Base-by-base conservation (phyloP, 2,329 filamentous ascomycete genomes). In the Fusarium scirpi region DNA sequence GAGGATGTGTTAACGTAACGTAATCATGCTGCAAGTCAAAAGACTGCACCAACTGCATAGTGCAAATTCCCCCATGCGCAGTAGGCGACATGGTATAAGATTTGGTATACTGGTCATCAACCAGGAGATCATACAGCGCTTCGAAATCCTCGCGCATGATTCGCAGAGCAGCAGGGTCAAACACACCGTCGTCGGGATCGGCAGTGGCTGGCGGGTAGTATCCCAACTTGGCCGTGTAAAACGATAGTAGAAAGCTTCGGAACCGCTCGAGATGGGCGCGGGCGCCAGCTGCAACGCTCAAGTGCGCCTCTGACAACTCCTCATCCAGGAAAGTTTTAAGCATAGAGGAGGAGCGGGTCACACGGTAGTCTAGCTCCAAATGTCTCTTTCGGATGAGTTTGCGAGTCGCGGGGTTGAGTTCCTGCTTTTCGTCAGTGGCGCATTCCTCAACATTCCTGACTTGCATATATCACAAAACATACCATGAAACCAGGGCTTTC, bases 211-310 rank as follows among this genome's bases (percentile, higher is more conserved):
- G 92, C 1, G 93, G 92, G 79, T 92, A 95, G 70, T 90, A 91
- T 8, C 92, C 91, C 32, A 93, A 85, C 57, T 89, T 90, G 1
- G 86, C 83, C 2, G 88, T 82, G 75, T 94, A 94, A 73, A 89
- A 91, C 1, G 84, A 83, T 27, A 90, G 83, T 2, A 96, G 78
- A 68, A 93, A 92, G 11, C 87, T 85, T 48, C 92, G 85, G 77
- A 95, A 95, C 3, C 87, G 87, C 66, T 94, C 89, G 2, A 95
- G 85, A 72, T 96, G 92, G 5, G 86, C 84, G 67, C 90, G 83
- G 6, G 88, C 86, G 1, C 85, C 87, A 2, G 84, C 78, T 2
- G 89, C 83, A 2, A 94, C 83, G 3, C 90, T 91, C n/a, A 94
- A 81, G 56, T 90, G 82, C 2, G 88, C 81, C 49, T 91, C 85